phyloP scores from a whole-genome alignment of 805 yeast genomes.

The Komagataella populi region DNA sequence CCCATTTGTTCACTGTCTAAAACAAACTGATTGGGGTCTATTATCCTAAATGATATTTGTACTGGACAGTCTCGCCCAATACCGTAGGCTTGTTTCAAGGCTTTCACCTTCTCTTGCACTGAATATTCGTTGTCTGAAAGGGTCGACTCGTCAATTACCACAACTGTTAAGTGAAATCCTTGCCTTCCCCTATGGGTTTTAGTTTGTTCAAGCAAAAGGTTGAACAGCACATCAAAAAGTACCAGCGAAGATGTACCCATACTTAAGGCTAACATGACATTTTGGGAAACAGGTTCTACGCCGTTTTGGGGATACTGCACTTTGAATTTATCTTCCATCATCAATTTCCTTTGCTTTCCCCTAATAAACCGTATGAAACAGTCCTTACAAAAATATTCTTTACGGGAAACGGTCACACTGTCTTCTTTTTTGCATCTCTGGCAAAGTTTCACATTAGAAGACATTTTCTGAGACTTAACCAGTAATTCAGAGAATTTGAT shows the following conservation, averaged over 20 bases:
- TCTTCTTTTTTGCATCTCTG: conserved; percentile 32
- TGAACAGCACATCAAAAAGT: conserved; percentile 50
- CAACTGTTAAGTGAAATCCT: conserved; percentile 49
- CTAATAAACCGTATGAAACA: conserved; percentile 67
- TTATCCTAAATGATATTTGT: conserved; percentile 23
- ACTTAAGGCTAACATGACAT: conserved; percentile 47
- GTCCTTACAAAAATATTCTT: conserved; percentile 46
- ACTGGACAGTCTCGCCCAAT: conserved; percentile 9
- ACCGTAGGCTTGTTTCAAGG: conserved; percentile 7
- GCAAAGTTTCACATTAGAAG: conserved; percentile 14
- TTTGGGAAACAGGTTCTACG: conserved; percentile 20
- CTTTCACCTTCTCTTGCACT: conserved; percentile 2
- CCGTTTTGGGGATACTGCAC: conserved; percentile 40
- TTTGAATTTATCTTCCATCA: conserved; percentile 61
- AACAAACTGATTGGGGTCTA: conserved; percentile 28
- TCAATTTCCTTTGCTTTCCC: conserved; percentile 69
- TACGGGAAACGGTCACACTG: conserved; percentile 37
- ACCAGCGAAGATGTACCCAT: conserved; percentile 59
- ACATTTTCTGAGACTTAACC: neutral
- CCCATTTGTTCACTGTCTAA: conserved; percentile 15
- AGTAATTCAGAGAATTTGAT: neutral
- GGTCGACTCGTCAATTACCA: conserved; percentile 29
- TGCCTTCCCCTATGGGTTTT: conserved; percentile 46
- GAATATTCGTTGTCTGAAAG: conserved; percentile 5
- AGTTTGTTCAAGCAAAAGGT: conserved; percentile 48